Base-by-base conservation (phyloP, 2,329 filamentous ascomycete genomes). In the Fusarium virguliforme region DNA sequence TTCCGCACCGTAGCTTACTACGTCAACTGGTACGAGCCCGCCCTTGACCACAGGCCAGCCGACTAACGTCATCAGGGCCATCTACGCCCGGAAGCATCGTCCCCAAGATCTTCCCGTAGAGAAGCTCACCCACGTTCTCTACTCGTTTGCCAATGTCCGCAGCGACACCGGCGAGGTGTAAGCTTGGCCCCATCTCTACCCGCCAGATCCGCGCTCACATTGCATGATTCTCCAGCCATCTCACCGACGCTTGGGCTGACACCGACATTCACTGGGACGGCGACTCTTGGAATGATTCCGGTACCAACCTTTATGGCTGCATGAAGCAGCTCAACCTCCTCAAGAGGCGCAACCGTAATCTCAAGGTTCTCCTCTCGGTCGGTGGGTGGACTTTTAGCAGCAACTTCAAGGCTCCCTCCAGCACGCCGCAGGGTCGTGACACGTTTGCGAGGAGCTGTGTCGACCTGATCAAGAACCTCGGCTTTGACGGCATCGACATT, bases 351-450 rank as follows among this genome's bases (percentile, higher is more conserved):
- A 93, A 97, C 80, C 91, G 94, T 53, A 91, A 95, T 73, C 85
- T 98, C 67, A 97, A 97, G 80, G 85, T 96, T 4, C 86, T 98
- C 12, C 87, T 98, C 5, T 94, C 92, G 60, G 93, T 98, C 68
- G 95, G 95, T 67, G 95, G 95, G 56, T 98, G 94, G 94, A 97
- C 94, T 0, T 97, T 97, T 80, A 93, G 91, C 69, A 84, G 88
- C 79, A 96, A 97, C 83, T 97, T 98, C 81, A 87, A 88, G n/a
- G 83, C 82, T 30, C 92, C 94, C 0, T 91, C 92, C 1, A 92
- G 92, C 43, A 94, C 92, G 0, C 85, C 89, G 0, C 81, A 87
- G 26, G 94, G 94, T 8, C 88, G 94, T 8, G 84, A 85, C 32
- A 86, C 79, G 1, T 98, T 98, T 81, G 95, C 94, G 8, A 84